Percentiles rank a stretch among this genome's conserved stretches.
phyloP scores from a whole-genome alignment of 2,329 filamentous ascomycete genomes.

The Hypoxylon sp. region DNA sequence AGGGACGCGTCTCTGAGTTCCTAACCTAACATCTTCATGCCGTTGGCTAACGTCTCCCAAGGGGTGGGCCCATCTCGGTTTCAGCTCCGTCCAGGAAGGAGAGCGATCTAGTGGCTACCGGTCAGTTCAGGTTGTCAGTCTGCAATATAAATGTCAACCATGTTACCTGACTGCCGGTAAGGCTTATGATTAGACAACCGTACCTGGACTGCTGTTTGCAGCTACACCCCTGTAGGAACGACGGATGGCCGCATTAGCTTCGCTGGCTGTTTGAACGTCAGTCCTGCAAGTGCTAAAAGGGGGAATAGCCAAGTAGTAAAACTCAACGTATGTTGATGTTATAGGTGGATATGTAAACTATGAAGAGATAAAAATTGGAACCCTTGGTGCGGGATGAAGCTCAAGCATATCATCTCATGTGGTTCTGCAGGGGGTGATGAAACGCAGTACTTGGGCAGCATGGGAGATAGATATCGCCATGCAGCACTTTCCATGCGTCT shows the following conservation, averaged over 20 bases:
- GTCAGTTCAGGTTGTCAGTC: constrained; percentile 30
- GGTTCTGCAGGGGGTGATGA: neutral
- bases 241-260: constrained; percentile 48
- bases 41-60: constrained; percentile 15
- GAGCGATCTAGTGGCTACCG: constrained; percentile 10
- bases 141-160: constrained; percentile 25
- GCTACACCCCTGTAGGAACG: constrained; percentile 44
- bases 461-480: constrained; percentile 15
- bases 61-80: constrained; percentile 23
- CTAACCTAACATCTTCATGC: constrained; percentile 13
- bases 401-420: neutral
- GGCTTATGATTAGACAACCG: constrained; percentile 11
- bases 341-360: constrained; percentile 2
- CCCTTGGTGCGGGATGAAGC: constrained; percentile 1
- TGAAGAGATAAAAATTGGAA: constrained; percentile 14
- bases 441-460: constrained; percentile 10
- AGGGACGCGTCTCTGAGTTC: constrained; percentile 4
- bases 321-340: constrained; percentile 26
- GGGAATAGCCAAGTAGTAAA: constrained; percentile 21
- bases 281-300: constrained; percentile 33
- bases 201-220: constrained; percentile 43
- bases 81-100: constrained; percentile 15
- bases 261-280: constrained; percentile 50
- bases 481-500: constrained; percentile 21
- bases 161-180: constrained; percentile 16